Evolutionary conservation across 768 basidiomycete genomes (phyloP).

Genomic region (Flagelloscypha sp.): DNA sequence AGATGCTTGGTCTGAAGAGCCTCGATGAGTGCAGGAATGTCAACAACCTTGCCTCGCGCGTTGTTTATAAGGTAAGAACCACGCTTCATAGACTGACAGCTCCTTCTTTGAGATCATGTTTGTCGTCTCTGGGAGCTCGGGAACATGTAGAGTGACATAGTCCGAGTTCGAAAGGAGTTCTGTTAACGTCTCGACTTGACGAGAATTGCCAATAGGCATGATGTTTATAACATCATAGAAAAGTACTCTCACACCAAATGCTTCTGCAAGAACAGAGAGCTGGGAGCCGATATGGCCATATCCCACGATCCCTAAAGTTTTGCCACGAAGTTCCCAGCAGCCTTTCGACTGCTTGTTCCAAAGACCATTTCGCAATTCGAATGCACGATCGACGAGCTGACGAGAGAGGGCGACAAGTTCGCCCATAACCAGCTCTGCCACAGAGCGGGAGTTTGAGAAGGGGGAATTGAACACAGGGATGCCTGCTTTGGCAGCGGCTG

Average conservation of each 20-base stretch:
- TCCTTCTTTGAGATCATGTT: constrained; percentile 81
- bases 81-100: constrained; percentile 85
- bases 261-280: constrained; percentile 92
- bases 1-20: constrained; percentile 81
- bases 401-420: constrained; percentile 93
- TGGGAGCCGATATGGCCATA: constrained; percentile 99
- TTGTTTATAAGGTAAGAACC: constrained; percentile 97
- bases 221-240: constrained; percentile 94
- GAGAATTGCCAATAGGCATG: constrained; percentile 94
- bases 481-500: constrained; percentile 74
- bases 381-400: constrained; percentile 82
- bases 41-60: constrained; percentile 90
- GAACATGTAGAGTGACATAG: constrained; percentile 94
- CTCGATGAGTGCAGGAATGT: constrained; percentile 82
- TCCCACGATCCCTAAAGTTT: constrained; percentile 95
- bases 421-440: constrained; percentile 93
- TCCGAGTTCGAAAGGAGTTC: constrained; percentile 73
- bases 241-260: constrained; percentile 91
- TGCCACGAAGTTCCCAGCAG: constrained; percentile 97
- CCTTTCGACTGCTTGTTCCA: constrained; percentile 99
- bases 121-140: constrained; percentile 91
- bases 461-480: constrained; percentile 99
- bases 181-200: constrained; percentile 75
- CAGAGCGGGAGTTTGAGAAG: constrained; percentile 97
- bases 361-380: constrained; percentile 79